phyloP scores from a whole-genome alignment of 1,284 basidiomycete species.

The Apiotrichum mycotoxinovorans region DNA sequence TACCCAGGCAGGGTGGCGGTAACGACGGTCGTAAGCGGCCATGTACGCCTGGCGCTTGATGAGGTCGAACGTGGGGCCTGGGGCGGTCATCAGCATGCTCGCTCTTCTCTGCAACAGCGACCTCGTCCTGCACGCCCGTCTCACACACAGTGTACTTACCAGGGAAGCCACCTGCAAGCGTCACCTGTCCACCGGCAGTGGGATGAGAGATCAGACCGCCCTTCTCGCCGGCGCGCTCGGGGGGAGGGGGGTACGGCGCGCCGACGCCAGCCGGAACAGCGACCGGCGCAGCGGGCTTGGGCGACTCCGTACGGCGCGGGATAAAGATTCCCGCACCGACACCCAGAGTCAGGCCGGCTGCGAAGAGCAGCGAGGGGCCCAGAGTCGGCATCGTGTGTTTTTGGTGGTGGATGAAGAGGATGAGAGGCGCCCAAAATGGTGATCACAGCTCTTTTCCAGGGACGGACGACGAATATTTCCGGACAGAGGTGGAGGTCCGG shows the following conservation, averaged over 20 bases:
- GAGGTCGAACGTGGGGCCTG: slow-evolving; percentile 79
- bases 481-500: not conserved
- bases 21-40: slow-evolving; percentile 82
- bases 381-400: slow-evolving; percentile 36
- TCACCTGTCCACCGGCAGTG: slow-evolving; percentile 33
- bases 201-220: slow-evolving; percentile 21
- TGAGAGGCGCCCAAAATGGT: not conserved
- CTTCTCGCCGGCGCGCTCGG: slow-evolving; percentile 21
- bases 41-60: slow-evolving; percentile 78
- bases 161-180: slow-evolving; percentile 42
- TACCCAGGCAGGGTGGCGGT: slow-evolving; percentile 91
- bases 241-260: slow-evolving; percentile 24
- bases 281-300: not conserved
- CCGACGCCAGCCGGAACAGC: slow-evolving; percentile 4
- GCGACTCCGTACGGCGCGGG: slow-evolving; percentile 22
- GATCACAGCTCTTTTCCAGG: not conserved
- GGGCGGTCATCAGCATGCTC: slow-evolving; percentile 6
- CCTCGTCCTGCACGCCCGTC: too few species aligned
- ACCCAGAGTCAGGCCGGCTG: slow-evolving; percentile 28
- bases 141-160: slow-evolving; percentile 49
- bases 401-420: not conserved
- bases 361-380: slow-evolving; percentile 48
- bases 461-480: not conserved
- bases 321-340: slow-evolving; percentile 40
- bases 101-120: too few species aligned